Evolutionary conservation across 371 early-diverging fungal genomes (phyloP).

Genomic region (Nematocida ausubeli): DNA sequence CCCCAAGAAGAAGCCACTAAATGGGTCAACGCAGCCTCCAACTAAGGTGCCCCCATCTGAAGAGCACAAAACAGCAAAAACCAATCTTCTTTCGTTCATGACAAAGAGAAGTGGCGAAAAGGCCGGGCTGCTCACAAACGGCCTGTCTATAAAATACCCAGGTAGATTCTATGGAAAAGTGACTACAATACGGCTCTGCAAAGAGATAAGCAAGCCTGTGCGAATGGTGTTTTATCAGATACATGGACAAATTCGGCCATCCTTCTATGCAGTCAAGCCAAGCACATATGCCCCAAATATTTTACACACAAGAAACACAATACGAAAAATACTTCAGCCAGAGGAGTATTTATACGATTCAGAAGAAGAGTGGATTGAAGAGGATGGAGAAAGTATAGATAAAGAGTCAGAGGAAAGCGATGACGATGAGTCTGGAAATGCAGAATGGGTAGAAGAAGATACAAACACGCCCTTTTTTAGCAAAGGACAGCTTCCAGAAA

Average conservation of each 20-base stretch:
- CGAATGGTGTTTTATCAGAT: constrained; percentile 47
- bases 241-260: constrained; percentile 42
- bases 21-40: neutral
- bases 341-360: constrained; percentile 55
- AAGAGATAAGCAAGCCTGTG: constrained; percentile 31
- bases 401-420: constrained; percentile 44
- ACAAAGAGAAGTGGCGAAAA: neutral
- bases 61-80: neutral
- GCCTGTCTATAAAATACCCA: neutral
- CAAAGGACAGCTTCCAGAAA: constrained; percentile 36
- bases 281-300: neutral
- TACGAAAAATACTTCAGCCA: constrained; percentile 9
- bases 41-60: neutral
- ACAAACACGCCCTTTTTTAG: constrained; percentile 31
- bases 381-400: constrained; percentile 46
- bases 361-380: constrained; percentile 57
- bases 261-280: constrained; percentile 9
- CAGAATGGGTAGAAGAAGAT: constrained; percentile 49
- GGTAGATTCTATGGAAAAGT: constrained; percentile 20
- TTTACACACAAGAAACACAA: neutral
- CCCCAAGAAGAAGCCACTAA: neutral
- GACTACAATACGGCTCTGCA: constrained; percentile 2
- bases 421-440: constrained; percentile 39
- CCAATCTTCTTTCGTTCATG: constrained; percentile 10
- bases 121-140: neutral